Evolutionary conservation across 768 basidiomycete species (phyloP).

Genomic region (Xerocomus potaroensis): DNA sequence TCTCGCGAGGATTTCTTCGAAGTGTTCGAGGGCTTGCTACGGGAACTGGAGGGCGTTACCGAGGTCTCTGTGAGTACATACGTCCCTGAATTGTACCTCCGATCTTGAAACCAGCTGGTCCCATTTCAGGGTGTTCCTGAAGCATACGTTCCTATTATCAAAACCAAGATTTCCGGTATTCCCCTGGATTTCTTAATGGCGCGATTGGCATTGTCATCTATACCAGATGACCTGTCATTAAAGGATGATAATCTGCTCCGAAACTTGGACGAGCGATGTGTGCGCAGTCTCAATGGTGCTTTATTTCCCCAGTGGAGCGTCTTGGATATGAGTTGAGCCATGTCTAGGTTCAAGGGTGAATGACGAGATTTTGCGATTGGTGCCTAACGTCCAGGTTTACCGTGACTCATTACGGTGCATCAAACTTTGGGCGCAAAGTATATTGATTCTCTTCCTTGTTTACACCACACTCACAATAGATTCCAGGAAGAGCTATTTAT

Average conservation of each 20-base stretch:
- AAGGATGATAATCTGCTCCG: conserved; percentile 88
- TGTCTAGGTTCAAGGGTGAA: conserved; percentile 85
- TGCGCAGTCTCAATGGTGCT: conserved; percentile 87
- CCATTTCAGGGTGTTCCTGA: conserved; percentile 82
- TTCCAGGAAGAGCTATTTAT: conserved; percentile 87
- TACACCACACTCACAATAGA: conserved; percentile 6
- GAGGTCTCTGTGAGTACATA: conserved; percentile 77
- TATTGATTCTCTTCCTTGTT: conserved; percentile 27
- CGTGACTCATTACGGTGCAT: conserved; percentile 93
- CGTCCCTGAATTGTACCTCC: neutral
- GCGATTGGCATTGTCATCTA: conserved; percentile 75
- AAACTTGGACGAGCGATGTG: conserved; percentile 91
- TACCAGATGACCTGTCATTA: conserved; percentile 89
- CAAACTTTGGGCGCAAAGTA: conserved; percentile 96
- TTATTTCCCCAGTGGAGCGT: conserved; percentile 5
- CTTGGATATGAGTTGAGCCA: conserved; percentile 10
- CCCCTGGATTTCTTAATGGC: conserved; percentile 95
- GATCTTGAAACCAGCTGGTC: neutral
- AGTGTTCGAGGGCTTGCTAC: conserved; percentile 84
- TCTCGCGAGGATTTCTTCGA: conserved; percentile 95
- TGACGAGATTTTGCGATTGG: conserved; percentile 91
- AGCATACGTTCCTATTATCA: conserved; percentile 95
- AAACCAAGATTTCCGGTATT: conserved; percentile 85
- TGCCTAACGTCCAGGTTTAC: conserved; percentile 92
- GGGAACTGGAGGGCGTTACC: conserved; percentile 72